Evolutionary conservation across 2,329 filamentous ascomycete species (phyloP), one percentile per base, ranked within the genome.

Genomic region (Cladosporium sp.): DNA sequence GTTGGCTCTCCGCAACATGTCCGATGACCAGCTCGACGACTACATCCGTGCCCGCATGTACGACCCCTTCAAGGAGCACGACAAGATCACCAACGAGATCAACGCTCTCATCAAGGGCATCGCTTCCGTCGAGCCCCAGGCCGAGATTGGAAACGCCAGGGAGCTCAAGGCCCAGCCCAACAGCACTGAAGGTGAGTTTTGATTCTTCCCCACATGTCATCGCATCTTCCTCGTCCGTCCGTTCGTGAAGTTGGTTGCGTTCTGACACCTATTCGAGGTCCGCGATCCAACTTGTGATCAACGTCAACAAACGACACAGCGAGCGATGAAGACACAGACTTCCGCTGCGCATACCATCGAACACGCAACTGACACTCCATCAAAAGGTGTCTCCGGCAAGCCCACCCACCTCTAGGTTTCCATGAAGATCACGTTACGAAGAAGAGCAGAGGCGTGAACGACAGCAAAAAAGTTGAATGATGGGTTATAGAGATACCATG

Each of bases 1-100:
- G 65, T 73, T 80, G 26, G 77, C 79, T 68, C 91, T 97, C 60
- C 90, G 90, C 74, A 80, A 81, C 68, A 81, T 93, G 65, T 83
- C 84, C 61, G 90, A 93, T 69, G 84, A 85, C 69, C 85, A 90
- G 76, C 90, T 92, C 84, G 80, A 88, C 67, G 87, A 89, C 77
- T 92, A 89, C 86, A 82, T 85, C 70, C 75, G 77, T 66, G 71
- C 79, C 68, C 74, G 79, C 61, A 85, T 85, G 82, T 85, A 85
- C 72, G 79, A 85, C 70, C 82, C 82, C 21, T 82, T 82, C 73
- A 79, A 74, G 41, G 82, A 83, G 72, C 71, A 75, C 55, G 76
- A 80, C 67, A 78, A 77, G 69, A 71, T 81, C 41, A 73, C 76
- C 38, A 73, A 77, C 38, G 78, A 80, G 72, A 71, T 81, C n/a